A percentile compares a stretch with the other conserved stretches of the same genome.
Conservation (phyloP, 2,329 filamentous ascomycete species). For the Calonectria crousiana region DNA sequence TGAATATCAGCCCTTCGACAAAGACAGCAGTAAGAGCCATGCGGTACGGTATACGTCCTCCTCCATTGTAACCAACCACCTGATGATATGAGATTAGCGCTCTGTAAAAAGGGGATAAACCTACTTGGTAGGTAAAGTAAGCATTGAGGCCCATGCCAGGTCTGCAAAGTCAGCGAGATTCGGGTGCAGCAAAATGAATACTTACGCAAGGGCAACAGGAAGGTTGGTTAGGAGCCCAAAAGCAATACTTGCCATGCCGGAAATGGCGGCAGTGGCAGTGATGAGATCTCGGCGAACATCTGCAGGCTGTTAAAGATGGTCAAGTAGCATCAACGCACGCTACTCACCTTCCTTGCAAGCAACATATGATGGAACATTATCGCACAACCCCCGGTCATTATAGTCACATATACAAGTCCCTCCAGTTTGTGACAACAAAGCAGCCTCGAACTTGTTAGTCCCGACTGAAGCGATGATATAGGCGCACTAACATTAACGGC, state of each 20-base stretch:
- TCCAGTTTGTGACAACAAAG: slow-evolving; percentile 80
- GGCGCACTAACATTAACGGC: slow-evolving; percentile 69
- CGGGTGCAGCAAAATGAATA: neutral
- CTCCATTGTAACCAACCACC: slow-evolving; percentile 72
- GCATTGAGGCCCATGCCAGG: slow-evolving; percentile 77
- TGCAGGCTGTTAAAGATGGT: slow-evolving; percentile 18
- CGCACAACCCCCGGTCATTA: slow-evolving; percentile 59
- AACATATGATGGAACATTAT: slow-evolving; percentile 57
- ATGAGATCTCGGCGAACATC: slow-evolving; percentile 81
- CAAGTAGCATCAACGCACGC: neutral
- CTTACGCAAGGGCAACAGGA: slow-evolving; percentile 62
- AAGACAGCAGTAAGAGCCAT: slow-evolving; percentile 75
- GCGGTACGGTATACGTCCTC: slow-evolving; percentile 67
- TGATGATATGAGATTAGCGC: slow-evolving; percentile 55
- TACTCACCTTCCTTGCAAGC: slow-evolving; percentile 61
- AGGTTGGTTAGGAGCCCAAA: slow-evolving; percentile 88
- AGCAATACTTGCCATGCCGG: slow-evolving; percentile 79
- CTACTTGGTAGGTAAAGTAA: slow-evolving; percentile 72
- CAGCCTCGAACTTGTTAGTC: slow-evolving; percentile 62
- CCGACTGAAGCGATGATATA: neutral
- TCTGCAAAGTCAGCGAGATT: slow-evolving; percentile 51
- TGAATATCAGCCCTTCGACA: slow-evolving; percentile 73
- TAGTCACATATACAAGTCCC: slow-evolving; percentile 79
- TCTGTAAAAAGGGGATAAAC: neutral
- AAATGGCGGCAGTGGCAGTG: slow-evolving; percentile 85